phyloP scores from a whole-genome alignment of 2,329 filamentous ascomycete genomes.

The Calonectria pseudoturangicola region DNA sequence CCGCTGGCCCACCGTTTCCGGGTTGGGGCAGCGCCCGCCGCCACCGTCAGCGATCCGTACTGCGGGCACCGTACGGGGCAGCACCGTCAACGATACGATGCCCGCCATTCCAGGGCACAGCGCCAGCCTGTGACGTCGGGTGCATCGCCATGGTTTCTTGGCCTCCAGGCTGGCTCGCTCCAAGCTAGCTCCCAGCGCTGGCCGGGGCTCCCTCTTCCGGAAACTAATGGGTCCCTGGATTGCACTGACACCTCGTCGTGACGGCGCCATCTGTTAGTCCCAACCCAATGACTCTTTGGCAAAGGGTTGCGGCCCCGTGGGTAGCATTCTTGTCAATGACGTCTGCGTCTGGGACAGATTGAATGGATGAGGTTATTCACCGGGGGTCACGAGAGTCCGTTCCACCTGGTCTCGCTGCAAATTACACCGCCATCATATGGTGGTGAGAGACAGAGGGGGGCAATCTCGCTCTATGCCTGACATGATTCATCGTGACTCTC shows the following conservation, averaged over 20 bases:
- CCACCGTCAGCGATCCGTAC: constrained; percentile 31
- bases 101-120: neutral
- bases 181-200: neutral
- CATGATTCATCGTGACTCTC: neutral
- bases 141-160: constrained; percentile 22
- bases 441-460: neutral
- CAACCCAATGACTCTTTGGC: constrained; percentile 25
- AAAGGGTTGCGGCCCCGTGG: constrained; percentile 11
- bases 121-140: constrained; percentile 33
- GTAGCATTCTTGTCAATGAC: constrained; percentile 28
- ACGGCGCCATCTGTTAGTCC: constrained; percentile 26
- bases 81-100: constrained; percentile 12
- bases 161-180: neutral
- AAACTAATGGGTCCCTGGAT: constrained; percentile 7
- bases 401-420: neutral
- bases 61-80: neutral
- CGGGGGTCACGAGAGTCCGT: constrained; percentile 8
- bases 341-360: constrained; percentile 27
- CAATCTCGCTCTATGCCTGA: constrained; percentile 2
- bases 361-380: constrained; percentile 21
- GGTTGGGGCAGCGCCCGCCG: constrained; percentile 13
- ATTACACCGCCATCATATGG: neutral
- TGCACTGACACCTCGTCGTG: neutral
- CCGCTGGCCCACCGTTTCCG: constrained; percentile 37
- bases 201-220: constrained; percentile 1